These are phyloP conservation scores for Albophoma yamanashiensis DNA, from an alignment of 2,329 filamentous ascomycete genomes.

Conservation along the genomic window DNA sequence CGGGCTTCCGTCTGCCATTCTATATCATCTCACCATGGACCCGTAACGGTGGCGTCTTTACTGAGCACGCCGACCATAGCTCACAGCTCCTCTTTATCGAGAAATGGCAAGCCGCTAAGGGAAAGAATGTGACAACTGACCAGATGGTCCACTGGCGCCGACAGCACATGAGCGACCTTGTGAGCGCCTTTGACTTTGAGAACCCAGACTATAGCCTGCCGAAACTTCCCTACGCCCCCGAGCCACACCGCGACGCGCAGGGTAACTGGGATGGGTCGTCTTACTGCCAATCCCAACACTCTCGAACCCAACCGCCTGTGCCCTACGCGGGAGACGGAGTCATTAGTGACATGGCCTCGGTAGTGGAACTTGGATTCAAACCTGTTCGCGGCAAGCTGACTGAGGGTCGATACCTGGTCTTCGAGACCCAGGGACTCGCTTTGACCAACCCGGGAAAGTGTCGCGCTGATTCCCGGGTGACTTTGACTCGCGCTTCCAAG, in stretches of 20 bases:
- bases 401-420: slow-evolving; percentile 42
- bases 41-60: slow-evolving; percentile 40
- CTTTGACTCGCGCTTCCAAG: slow-evolving; percentile 14
- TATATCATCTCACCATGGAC: slow-evolving; percentile 47
- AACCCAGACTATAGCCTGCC: slow-evolving; percentile 40
- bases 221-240: slow-evolving; percentile 28
- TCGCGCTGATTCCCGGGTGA: slow-evolving; percentile 5
- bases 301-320: slow-evolving; percentile 27
- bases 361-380: slow-evolving; percentile 45
- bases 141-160: slow-evolving; percentile 21
- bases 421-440: slow-evolving; percentile 35
- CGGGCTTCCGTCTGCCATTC: slow-evolving; percentile 38
- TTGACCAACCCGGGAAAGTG: slow-evolving; percentile 12
- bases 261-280: slow-evolving; percentile 36
- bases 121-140: slow-evolving; percentile 24
- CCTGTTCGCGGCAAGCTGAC: slow-evolving; percentile 38
- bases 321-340: slow-evolving; percentile 30
- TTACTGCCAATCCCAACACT: slow-evolving; percentile 29
- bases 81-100: slow-evolving; percentile 45
- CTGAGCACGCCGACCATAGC: slow-evolving; percentile 42
- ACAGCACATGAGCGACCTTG: slow-evolving; percentile 21
- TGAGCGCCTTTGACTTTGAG: slow-evolving; percentile 31
- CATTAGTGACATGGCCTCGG: slow-evolving; percentile 24
- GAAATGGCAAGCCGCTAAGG: slow-evolving; percentile 28
- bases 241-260: slow-evolving; percentile 27